Percentiles rank a stretch among this genome's conserved stretches.
Conservation (phyloP, 169 alveolate genomes). For the Cryptosporidium ubiquitum region DNA sequence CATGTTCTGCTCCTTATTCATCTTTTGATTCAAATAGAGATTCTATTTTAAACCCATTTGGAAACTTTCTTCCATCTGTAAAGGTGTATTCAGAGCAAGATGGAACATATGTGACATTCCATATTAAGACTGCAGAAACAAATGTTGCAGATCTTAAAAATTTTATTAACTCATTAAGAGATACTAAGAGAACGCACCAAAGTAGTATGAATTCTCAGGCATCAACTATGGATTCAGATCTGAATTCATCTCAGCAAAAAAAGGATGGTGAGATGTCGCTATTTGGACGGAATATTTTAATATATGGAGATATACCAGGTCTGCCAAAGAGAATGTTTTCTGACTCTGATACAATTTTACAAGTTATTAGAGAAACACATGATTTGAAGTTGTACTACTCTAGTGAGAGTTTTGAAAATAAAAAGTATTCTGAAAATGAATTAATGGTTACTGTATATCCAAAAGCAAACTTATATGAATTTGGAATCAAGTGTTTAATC, state of each 20-base stretch:
- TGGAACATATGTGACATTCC: conserved; percentile 35
- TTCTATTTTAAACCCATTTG: background rate
- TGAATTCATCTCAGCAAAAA: background rate
- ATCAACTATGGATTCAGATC: conserved; percentile 46
- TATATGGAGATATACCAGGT: conserved; percentile 23
- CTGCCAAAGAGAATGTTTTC: background rate
- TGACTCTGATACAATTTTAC: background rate
- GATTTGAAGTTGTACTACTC: background rate
- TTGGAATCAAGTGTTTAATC: conserved; percentile 7
- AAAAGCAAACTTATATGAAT: conserved; percentile 23
- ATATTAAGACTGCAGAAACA: background rate
- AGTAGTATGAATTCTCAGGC: conserved; percentile 41
- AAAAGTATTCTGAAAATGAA: background rate
- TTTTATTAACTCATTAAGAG: background rate
- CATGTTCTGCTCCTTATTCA: conserved; percentile 9
- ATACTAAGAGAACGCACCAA: background rate
- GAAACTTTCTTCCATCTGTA: background rate
- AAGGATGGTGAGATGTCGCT: background rate
- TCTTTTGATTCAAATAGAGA: background rate
- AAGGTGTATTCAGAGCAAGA: conserved; percentile 46
- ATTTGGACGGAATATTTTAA: background rate
- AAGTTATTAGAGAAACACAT: background rate
- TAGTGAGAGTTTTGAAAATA: background rate
- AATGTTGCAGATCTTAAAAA: conserved; percentile 12
- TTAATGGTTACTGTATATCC: conserved; percentile 28